These are phyloP conservation scores for Pichia manshurica DNA, from an alignment of 805 yeast genomes.

Conservation along the genomic window DNA sequence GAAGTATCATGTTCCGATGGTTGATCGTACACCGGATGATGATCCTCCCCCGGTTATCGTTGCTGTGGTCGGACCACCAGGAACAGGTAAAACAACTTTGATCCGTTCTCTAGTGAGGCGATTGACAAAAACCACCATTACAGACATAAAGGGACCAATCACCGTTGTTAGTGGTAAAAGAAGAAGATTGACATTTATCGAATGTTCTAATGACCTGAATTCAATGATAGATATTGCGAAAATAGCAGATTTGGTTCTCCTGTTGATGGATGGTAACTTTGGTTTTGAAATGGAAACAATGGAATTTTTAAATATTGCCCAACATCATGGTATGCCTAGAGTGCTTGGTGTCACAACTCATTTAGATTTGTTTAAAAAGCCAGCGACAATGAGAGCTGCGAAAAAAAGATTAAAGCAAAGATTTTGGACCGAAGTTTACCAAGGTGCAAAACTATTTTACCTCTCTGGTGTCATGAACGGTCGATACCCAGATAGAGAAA, in stretches of 20 bases:
- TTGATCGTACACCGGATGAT: conserved; percentile 94
- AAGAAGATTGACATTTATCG: conserved; percentile 86
- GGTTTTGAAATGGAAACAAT: conserved; percentile 99
- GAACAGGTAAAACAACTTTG: conserved; percentile 94
- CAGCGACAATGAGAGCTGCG: conserved; percentile 81
- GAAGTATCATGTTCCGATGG: conserved; percentile 93
- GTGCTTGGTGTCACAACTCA: conserved; percentile 94
- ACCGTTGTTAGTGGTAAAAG: conserved; percentile 95
- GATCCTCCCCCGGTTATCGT: conserved; percentile 96
- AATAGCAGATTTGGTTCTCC: conserved; percentile 83
- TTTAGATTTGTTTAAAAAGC: conserved; percentile 86
- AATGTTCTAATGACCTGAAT: conserved; percentile 86
- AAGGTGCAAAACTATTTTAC: conserved; percentile 94
- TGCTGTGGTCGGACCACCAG: conserved; percentile 98
- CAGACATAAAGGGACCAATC: conserved; percentile 90
- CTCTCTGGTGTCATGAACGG: conserved; percentile 95
- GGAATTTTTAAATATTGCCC: conserved; percentile 94
- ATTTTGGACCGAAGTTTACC: conserved; percentile 98
- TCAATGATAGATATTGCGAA: conserved; percentile 96
- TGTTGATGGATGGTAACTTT: conserved; percentile 92
- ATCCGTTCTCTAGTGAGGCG: conserved; percentile 84
- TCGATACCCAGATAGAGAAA: conserved; percentile 95
- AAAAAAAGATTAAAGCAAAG: conserved; percentile 89
- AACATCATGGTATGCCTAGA: conserved; percentile 98
- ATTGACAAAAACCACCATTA: conserved; percentile 76